Conservation (phyloP, 176 grass and related monocot species). For the Melocanna baccifera region DNA sequence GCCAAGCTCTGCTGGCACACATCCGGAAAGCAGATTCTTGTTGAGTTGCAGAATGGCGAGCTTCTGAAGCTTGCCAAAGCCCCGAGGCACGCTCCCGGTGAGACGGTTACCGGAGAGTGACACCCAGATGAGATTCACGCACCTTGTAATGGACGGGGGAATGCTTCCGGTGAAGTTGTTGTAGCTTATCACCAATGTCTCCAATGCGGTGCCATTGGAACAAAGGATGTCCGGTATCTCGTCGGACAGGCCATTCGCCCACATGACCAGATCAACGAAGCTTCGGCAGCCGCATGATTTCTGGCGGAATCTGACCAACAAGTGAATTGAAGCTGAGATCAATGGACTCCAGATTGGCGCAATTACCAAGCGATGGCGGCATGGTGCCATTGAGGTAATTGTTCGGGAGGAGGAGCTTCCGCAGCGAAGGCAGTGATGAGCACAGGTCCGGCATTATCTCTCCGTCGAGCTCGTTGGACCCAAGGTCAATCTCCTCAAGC, state of each 20-base stretch:
- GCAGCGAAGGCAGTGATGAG: constrained; percentile 46
- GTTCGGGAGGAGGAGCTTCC: constrained; percentile 64
- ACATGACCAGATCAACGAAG: constrained; percentile 76
- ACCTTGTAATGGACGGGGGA: constrained; percentile 54
- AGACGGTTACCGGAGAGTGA: constrained; percentile 72
- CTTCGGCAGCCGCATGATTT: constrained; percentile 56
- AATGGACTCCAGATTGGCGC: constrained; percentile 65
- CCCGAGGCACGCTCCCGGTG: constrained; percentile 51
- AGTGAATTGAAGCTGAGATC: constrained; percentile 93
- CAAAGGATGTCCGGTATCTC: constrained; percentile 72
- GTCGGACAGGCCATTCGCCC: constrained; percentile 81
- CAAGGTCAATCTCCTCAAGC: constrained; percentile 72
- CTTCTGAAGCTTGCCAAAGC: constrained; percentile 60
- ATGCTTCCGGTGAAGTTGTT: constrained; percentile 66
- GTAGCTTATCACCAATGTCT: constrained; percentile 90
- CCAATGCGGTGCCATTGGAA: constrained; percentile 41
- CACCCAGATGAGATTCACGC: constrained; percentile 80
- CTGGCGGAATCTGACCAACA: constrained; percentile 46
- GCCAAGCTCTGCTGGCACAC: constrained; percentile 64
- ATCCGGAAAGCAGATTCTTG: constrained; percentile 63
- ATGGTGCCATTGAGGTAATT: constrained; percentile 65
- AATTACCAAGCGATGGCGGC: constrained; percentile 53
- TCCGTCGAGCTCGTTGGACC: constrained; percentile 63
- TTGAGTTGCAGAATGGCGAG: constrained; percentile 87
- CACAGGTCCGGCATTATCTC: constrained; percentile 61